Percentiles rank a stretch among this genome's conserved stretches.
phyloP scores from a whole-genome alignment of 176 grass and related monocot genomes.

The Oryza punctata region DNA sequence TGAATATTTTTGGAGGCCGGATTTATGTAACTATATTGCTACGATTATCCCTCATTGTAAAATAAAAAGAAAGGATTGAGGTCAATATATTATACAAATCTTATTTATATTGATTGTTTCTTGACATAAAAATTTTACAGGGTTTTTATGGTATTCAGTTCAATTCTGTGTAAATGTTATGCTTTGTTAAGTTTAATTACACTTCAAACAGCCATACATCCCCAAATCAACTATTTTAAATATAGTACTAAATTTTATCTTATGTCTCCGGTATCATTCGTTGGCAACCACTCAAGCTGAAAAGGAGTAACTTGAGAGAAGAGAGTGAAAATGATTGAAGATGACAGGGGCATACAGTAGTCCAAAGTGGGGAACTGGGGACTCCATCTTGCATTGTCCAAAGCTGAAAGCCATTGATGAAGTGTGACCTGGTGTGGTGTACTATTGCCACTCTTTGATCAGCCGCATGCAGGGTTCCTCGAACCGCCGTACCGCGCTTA shows the following conservation, averaged over 20 bases:
- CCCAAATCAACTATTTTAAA: not conserved
- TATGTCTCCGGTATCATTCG: not conserved
- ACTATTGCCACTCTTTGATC: not conserved
- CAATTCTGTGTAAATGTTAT: not conserved
- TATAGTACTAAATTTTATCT: not conserved
- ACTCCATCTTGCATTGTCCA: not conserved
- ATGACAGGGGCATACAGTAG: not conserved
- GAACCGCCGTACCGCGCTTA: too few species aligned
- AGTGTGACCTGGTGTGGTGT: not conserved
- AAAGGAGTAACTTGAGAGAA: not conserved
- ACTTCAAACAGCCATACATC: not conserved
- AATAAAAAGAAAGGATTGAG: not conserved
- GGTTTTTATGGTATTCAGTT: too few species aligned
- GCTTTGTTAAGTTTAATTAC: not conserved
- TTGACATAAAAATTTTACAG: too few species aligned
- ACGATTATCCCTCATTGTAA: not conserved
- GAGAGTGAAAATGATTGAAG: not conserved
- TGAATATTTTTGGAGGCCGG: too few species aligned
- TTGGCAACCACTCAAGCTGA: not conserved
- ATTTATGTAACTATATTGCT: not conserved
- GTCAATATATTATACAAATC: not conserved
- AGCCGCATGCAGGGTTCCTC: too few species aligned
- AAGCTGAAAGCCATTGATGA: not conserved
- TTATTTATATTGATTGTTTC: too few species aligned
- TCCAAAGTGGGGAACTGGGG: not conserved